Base-by-base conservation (phyloP, 225 moss, liverwort and hornwort genomes). In the Physcomitrellopsis africana region DNA sequence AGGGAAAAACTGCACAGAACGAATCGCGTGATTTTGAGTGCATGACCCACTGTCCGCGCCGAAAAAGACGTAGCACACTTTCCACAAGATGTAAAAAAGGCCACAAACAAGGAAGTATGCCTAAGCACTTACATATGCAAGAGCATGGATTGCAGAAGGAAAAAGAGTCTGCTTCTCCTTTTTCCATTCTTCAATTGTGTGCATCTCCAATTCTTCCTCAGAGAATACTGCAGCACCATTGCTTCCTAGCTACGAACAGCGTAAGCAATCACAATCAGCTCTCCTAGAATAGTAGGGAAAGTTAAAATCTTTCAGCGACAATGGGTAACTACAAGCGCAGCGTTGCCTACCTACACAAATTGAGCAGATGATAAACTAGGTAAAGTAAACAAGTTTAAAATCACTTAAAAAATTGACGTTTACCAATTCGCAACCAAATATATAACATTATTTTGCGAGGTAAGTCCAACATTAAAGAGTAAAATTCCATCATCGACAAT, bases 181-280 rank as follows among this genome's bases (percentile, higher is more conserved):
- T 80, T 99, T 99, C 97, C 97, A 99, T 56, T 92, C 93, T 77
- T 91, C 93, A 78, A 99, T 95, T 57, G 94, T 95, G 64, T 99
- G 97, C 66, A 92, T 93, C 76, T 99, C 97, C 85, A 99, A 85
- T 77, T 99, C 95, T 75, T 94, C 95, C 76, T 94, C 97, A 11
- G 91, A 91, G 72, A 90, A 82, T 22, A 88, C 87, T 64, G 97
- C 91, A 69, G 93, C 93, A 65, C 95, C 95, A 80, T 89, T 92
- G 79, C 70, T 94, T 80, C 93, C 93, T 67, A 99, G 90, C 95
- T 99, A 82, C 47, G 41, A 55, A 77, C 37, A 79, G 27, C 55
- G 66, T 54, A 52, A 41, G 70, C 67, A 63, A 69, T 26, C 19
- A 65, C 14, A 45, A 83, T 68, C 41, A 81, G 67, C 22, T 72